Percentiles rank a stretch among this genome's conserved stretches.
Conservation (phyloP, 305 asterid species). For the Fraxinus ornus region DNA sequence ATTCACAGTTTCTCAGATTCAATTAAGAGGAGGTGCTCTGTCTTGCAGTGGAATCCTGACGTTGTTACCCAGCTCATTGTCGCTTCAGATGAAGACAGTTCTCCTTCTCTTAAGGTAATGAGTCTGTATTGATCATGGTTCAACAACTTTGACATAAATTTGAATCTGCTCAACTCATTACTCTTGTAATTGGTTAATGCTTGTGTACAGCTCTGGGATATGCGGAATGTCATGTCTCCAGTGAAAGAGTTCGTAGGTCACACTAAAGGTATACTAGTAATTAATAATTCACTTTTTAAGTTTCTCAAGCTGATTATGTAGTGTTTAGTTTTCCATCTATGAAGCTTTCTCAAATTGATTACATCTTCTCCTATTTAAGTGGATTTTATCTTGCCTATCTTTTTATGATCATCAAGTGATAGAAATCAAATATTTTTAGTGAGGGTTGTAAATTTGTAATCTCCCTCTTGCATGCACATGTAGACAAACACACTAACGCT, state of each 20-base stretch:
- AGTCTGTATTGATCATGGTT: slow-evolving; percentile 17
- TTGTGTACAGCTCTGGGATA: slow-evolving; percentile 89
- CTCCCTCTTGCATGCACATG: background rate
- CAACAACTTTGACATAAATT: slow-evolving; percentile 8
- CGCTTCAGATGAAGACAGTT: slow-evolving; percentile 95
- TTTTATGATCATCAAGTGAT: slow-evolving; percentile 5
- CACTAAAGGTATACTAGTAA: slow-evolving; percentile 67
- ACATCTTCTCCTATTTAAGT: slow-evolving; percentile 16
- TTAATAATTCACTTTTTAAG: slow-evolving; percentile 7
- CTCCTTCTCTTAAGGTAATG: slow-evolving; percentile 82
- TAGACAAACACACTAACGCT: background rate
- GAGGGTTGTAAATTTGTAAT: background rate
- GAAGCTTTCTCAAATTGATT: background rate
- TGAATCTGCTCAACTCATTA: slow-evolving; percentile 14
- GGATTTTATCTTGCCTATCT: background rate
- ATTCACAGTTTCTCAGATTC: slow-evolving; percentile 82
- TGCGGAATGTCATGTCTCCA: slow-evolving; percentile 90
- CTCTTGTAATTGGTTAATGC: slow-evolving; percentile 29
- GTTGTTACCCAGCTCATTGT: slow-evolving; percentile 90
- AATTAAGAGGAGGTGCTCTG: slow-evolving; percentile 86
- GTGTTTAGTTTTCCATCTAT: background rate
- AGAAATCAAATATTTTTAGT: slow-evolving; percentile 9
- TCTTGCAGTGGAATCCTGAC: slow-evolving; percentile 98
- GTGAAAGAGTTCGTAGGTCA: slow-evolving; percentile 93
- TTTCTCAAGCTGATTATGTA: slow-evolving; percentile 2